Percentiles rank a stretch among this genome's conserved stretches.
These are phyloP conservation scores for Eutypella sp. DNA, from an alignment of 2,329 filamentous ascomycete genomes.

Conservation along the genomic window DNA sequence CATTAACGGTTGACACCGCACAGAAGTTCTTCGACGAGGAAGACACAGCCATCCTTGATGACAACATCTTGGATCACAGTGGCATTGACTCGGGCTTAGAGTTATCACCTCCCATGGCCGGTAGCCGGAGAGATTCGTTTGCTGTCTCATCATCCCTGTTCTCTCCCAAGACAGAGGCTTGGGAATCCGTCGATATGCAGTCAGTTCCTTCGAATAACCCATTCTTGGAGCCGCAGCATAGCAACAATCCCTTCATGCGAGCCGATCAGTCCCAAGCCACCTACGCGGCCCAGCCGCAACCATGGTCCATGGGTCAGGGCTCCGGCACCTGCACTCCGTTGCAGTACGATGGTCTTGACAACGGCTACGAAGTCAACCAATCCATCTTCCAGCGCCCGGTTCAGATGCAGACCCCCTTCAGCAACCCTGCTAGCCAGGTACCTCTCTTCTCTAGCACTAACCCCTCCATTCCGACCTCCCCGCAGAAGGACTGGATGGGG, in stretches of 20 bases:
- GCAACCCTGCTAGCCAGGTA: conserved; percentile 43
- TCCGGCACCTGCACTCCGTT: conserved; percentile 73
- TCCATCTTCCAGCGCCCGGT: conserved; percentile 51
- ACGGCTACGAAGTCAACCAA: conserved; percentile 48
- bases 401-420: conserved; percentile 51
- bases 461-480: conserved; percentile 49
- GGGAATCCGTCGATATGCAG: conserved; percentile 62
- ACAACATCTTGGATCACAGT: conserved; percentile 55
- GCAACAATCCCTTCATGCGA: conserved; percentile 63
- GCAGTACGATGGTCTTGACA: conserved; percentile 59
- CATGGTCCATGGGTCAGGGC: conserved; percentile 61
- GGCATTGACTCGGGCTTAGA: conserved; percentile 57
- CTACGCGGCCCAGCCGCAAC: conserved; percentile 35
- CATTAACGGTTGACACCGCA: conserved; percentile 49
- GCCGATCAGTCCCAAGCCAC: conserved; percentile 47
- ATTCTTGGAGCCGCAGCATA: conserved; percentile 51
- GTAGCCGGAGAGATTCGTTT: conserved; percentile 60
- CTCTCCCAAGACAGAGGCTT: conserved; percentile 61
- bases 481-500: conserved; percentile 55
- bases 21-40: conserved; percentile 59
- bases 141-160: conserved; percentile 53
- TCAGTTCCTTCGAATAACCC: conserved; percentile 59
- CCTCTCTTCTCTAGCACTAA: conserved; percentile 50
- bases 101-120: conserved; percentile 58
- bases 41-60: conserved; percentile 55